These are phyloP conservation scores for Rheum nobile DNA, from an alignment of 148 eudicot species.

Conservation along the genomic window DNA sequence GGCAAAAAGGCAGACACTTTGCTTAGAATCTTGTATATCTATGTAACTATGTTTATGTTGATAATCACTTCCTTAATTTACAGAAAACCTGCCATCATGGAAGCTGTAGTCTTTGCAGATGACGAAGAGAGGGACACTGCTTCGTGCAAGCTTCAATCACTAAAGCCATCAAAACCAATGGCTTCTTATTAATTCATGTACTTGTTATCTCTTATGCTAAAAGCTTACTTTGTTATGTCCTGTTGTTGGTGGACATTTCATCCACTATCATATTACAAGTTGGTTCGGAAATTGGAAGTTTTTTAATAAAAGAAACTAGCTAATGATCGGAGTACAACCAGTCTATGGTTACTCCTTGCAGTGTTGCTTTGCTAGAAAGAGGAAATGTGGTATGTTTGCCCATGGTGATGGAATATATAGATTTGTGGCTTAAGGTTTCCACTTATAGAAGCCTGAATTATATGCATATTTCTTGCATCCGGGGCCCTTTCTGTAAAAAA, in stretches of 20 bases:
- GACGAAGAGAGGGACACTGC: constrained; percentile 7
- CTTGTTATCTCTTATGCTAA: neutral
- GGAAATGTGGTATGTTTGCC: neutral
- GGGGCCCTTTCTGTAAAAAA: neutral
- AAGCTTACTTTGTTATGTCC: neutral
- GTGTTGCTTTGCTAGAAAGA: neutral
- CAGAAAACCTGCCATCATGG: constrained; percentile 7
- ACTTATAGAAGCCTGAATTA: neutral
- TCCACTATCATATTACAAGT: neutral
- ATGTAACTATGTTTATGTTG: neutral
- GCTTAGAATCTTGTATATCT: neutral
- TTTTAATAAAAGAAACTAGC: neutral
- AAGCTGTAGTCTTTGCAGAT: constrained; percentile 1
- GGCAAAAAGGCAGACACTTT: neutral
- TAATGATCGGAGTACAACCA: neutral
- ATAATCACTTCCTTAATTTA: neutral
- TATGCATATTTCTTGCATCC: neutral
- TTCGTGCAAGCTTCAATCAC: constrained; percentile 5
- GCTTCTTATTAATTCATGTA: neutral
- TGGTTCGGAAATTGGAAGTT: neutral
- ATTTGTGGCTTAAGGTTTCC: neutral
- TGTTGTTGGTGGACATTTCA: constrained; percentile 1
- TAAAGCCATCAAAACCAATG: neutral
- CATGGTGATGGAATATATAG: neutral
- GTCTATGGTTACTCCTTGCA: neutral